Conservation (phyloP, 2,329 filamentous ascomycete species). For the Alternaria viburni region DNA sequence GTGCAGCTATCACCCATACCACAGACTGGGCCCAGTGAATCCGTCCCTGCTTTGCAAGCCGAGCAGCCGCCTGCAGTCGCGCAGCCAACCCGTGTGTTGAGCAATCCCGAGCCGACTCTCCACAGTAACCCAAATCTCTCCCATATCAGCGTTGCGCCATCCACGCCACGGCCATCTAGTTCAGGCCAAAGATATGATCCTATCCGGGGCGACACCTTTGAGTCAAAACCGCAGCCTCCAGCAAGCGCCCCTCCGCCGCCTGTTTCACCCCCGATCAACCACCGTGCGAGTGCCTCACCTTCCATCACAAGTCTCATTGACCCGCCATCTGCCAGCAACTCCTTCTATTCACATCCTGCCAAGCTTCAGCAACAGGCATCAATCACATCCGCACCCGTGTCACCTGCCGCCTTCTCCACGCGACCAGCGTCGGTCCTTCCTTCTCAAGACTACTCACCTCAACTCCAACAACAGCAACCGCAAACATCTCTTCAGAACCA, state of each 20-base stretch:
- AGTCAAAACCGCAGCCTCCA: slow-evolving; percentile 50
- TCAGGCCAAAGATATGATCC: slow-evolving; percentile 89
- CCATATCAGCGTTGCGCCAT: slow-evolving; percentile 53
- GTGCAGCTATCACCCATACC: slow-evolving; percentile 33
- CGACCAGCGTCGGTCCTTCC: slow-evolving; percentile 38
- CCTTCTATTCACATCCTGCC: slow-evolving; percentile 41
- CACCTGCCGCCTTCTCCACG: slow-evolving; percentile 42
- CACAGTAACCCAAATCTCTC: slow-evolving; percentile 47
- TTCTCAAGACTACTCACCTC: slow-evolving; percentile 31
- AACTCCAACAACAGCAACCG: slow-evolving; percentile 25
- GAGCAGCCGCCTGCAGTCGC: slow-evolving; percentile 35
- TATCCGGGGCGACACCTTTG: slow-evolving; percentile 69
- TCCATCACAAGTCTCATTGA: slow-evolving; percentile 92
- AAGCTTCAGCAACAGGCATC: slow-evolving; percentile 45
- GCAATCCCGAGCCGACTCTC: slow-evolving; percentile 48
- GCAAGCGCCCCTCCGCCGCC: slow-evolving; percentile 55
- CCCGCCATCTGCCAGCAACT: slow-evolving; percentile 58
- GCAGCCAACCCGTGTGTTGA: slow-evolving; percentile 42
- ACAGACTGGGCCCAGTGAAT: slow-evolving; percentile 39
- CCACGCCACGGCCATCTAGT: slow-evolving; percentile 62
- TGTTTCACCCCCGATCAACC: slow-evolving; percentile 63
- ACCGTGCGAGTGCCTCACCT: slow-evolving; percentile 85
- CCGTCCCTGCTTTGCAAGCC: slow-evolving; percentile 30
- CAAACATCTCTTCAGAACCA: slow-evolving; percentile 10
- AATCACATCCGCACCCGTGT: slow-evolving; percentile 49